A percentile compares a stretch with the other conserved stretches of the same genome.
phyloP scores from a whole-genome alignment of 1,139 yeast species.

The Blastobotrys raffinosifermentans region DNA sequence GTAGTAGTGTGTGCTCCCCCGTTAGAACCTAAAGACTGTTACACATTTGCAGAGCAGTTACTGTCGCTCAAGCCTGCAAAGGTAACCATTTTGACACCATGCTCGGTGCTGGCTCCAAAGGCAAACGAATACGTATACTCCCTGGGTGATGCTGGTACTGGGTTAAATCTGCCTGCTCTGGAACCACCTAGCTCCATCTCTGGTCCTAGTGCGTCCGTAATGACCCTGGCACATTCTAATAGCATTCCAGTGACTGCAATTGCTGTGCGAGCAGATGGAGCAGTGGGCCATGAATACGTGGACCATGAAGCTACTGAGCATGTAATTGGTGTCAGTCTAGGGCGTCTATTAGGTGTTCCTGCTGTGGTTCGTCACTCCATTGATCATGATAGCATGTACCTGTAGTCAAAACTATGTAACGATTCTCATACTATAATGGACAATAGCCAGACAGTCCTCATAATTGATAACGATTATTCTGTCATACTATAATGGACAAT shows the following conservation, averaged over 20 bases:
- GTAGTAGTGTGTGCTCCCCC: conserved; percentile 14
- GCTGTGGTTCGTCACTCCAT: background rate
- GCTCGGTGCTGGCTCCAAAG: conserved; percentile 17
- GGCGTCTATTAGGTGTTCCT: background rate
- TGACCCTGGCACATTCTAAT: conserved; percentile 17
- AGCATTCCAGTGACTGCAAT: conserved; percentile 20
- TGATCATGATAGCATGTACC: conserved; percentile 18
- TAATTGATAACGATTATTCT: no score
- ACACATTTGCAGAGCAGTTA: conserved; percentile 15
- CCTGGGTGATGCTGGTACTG: conserved; percentile 3
- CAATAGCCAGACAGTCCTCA: no score
- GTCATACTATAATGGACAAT: no score
- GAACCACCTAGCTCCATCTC: conserved; percentile 25
- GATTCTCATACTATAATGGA: no score
- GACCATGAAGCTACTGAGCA: conserved; percentile 18
- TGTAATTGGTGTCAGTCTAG: conserved; percentile 1
- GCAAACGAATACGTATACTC: conserved; percentile 11
- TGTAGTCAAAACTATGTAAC: conserved; percentile 8
- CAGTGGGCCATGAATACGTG: conserved; percentile 25
- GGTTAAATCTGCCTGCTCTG: conserved; percentile 11
- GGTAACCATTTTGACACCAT: conserved; percentile 17
- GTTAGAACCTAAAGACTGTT: conserved; percentile 18
- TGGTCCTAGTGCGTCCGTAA: conserved; percentile 25
- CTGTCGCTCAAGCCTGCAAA: conserved; percentile 14
- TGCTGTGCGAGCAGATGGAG: conserved; percentile 28